Evolutionary conservation across 352 stramenopile species (phyloP).

Genomic region (Blastocystis sp.): DNA sequence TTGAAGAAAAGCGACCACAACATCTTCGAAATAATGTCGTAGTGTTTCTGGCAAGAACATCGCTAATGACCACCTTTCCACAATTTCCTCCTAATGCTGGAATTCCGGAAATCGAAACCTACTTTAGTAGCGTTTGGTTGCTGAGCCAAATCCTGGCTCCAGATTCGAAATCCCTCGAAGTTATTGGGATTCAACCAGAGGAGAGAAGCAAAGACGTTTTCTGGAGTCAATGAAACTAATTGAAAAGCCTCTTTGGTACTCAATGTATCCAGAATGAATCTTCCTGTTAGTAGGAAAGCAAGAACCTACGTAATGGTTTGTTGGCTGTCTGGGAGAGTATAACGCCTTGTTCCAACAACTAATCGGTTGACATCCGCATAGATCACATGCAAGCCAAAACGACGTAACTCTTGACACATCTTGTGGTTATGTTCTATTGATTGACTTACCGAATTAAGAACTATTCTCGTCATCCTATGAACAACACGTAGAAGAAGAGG

Average conservation of each 20-base stretch:
- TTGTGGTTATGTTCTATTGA: constrained; percentile 69
- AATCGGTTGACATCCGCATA: constrained; percentile 80
- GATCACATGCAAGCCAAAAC: constrained; percentile 86
- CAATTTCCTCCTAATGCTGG: constrained; percentile 65
- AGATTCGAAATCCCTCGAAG: constrained; percentile 51
- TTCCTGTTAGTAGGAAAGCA: neutral
- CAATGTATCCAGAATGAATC: constrained; percentile 62
- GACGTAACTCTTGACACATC: constrained; percentile 85
- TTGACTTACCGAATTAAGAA: constrained; percentile 40
- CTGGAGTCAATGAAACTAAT: constrained; percentile 19
- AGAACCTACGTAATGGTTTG: neutral
- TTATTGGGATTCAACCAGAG: constrained; percentile 65
- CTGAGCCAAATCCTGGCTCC: neutral
- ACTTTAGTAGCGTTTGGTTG: neutral
- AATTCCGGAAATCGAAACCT: constrained; percentile 67
- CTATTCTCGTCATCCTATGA: constrained; percentile 82
- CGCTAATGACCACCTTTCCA: constrained; percentile 81
- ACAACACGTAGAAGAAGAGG: constrained; percentile 85
- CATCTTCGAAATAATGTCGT: constrained; percentile 77
- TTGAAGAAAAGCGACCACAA: constrained; percentile 77
- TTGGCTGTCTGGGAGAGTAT: neutral
- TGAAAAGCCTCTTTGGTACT: constrained; percentile 62
- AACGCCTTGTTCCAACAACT: constrained; percentile 77
- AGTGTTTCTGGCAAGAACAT: constrained; percentile 77
- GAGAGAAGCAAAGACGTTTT: constrained; percentile 18